Evolutionary conservation across 1,284 basidiomycete species (phyloP).

Genomic region (Xerocomus nothofagi): DNA sequence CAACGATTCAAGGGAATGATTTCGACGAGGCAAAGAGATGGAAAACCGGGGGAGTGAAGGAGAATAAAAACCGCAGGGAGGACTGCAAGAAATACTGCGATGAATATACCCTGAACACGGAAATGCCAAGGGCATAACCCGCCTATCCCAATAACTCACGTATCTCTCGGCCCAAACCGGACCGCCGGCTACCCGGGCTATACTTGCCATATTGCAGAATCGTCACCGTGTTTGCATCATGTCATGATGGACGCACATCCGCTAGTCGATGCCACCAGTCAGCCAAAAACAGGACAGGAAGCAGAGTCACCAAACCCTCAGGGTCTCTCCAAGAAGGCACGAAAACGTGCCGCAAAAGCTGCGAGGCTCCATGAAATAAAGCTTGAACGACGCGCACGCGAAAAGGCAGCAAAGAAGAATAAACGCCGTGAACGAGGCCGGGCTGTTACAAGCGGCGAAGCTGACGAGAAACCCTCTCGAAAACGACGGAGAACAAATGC

Average conservation of each 20-base stretch:
- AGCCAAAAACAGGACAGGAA: conserved; percentile 13
- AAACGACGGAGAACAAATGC: conserved; percentile 41
- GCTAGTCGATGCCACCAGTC: conserved; percentile 9
- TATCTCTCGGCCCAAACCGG: conserved; percentile 26
- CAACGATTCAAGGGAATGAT: conserved; percentile 22
- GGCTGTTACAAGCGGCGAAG: conserved; percentile 56
- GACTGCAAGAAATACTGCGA: conserved; percentile 3
- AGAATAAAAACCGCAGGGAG: conserved; percentile 2
- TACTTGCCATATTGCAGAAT: conserved; percentile 4
- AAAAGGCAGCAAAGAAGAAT: conserved; percentile 70
- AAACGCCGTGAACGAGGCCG: conserved; percentile 57
- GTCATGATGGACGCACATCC: conserved; percentile 25
- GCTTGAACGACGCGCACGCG: conserved; percentile 71
- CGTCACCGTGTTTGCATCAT: not conserved
- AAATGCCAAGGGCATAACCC: not conserved
- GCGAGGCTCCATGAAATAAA: conserved; percentile 68
- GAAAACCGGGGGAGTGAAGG: not conserved
- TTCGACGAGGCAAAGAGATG: not conserved
- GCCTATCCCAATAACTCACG: not conserved
- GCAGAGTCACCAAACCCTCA: conserved; percentile 23
- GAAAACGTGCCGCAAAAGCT: conserved; percentile 73
- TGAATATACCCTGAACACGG: conserved; percentile 2
- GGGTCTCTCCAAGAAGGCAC: conserved; percentile 74
- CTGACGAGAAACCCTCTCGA: conserved; percentile 49
- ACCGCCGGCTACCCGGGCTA: conserved; percentile 17